These are phyloP conservation scores for Pythium utonaiense DNA, from an alignment of 352 stramenopile species.

Conservation along the genomic window DNA sequence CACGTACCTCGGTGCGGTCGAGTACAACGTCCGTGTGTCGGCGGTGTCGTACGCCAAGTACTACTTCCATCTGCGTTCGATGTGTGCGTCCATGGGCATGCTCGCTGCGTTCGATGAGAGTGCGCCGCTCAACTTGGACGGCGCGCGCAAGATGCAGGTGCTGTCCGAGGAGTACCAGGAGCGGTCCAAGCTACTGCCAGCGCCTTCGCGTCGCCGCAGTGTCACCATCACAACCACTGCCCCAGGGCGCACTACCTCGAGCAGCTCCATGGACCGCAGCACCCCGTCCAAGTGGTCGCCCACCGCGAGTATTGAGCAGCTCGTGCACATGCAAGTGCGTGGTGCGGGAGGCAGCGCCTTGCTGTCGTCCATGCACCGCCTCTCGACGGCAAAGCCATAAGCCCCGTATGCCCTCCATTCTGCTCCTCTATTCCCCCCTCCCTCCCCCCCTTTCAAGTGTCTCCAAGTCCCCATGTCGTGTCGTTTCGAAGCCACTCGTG, in stretches of 20 bases:
- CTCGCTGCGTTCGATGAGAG: slow-evolving; percentile 71
- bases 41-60: slow-evolving; percentile 91
- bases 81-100: slow-evolving; percentile 90
- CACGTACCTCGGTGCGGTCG: slow-evolving; percentile 86
- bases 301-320: slow-evolving; percentile 70
- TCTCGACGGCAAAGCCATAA: slow-evolving; percentile 28
- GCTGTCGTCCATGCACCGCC: slow-evolving; percentile 49
- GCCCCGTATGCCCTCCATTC: not conserved
- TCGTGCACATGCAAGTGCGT: slow-evolving; percentile 82
- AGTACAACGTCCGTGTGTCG: slow-evolving; percentile 88
- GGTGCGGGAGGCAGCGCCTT: slow-evolving; percentile 41
- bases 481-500: not conserved
- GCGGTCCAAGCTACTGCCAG: slow-evolving; percentile 71
- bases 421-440: not conserved
- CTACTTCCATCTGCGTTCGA: slow-evolving; percentile 96
- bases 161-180: slow-evolving; percentile 86
- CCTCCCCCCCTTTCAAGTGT: not conserved
- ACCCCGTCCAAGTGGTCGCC: slow-evolving; percentile 45
- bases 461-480: not conserved
- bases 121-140: slow-evolving; percentile 75
- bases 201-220: slow-evolving; percentile 63
- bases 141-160: slow-evolving; percentile 84
- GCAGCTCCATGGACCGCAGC: slow-evolving; percentile 11
- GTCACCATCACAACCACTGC: slow-evolving; percentile 72
- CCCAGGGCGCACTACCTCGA: slow-evolving; percentile 25